These are phyloP conservation scores for Vigna mungo DNA, from an alignment of 306 rosid species.

Conservation along the genomic window DNA sequence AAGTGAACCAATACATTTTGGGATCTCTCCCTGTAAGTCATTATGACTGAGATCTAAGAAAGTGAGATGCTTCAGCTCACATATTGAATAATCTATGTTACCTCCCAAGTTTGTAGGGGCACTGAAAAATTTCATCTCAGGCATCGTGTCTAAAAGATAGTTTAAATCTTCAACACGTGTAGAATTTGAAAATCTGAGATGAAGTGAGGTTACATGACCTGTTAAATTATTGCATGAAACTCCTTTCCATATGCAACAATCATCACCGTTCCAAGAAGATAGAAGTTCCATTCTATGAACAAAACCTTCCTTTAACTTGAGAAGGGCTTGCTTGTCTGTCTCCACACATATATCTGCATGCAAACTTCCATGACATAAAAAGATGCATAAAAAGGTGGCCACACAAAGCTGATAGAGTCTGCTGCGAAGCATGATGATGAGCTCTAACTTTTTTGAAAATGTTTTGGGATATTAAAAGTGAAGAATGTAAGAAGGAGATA, in stretches of 20 bases:
- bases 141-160: too few relatives aligned
- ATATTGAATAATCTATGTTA: conserved; percentile 2
- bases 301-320: conserved; percentile 1
- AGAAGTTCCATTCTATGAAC: neutral
- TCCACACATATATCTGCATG: neutral
- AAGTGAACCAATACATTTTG: conserved; percentile 48
- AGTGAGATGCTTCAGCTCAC: conserved; percentile 39
- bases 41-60: neutral
- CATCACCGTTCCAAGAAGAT: conserved; percentile 20
- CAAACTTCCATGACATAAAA: neutral
- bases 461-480: neutral
- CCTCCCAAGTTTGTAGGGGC: neutral
- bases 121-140: too few relatives aligned
- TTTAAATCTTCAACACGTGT: neutral
- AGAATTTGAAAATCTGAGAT: neutral
- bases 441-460: neutral
- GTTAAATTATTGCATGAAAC: conserved; percentile 40
- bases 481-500: neutral
- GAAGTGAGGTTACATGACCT: conserved; percentile 18
- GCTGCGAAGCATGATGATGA: neutral
- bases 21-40: conserved; percentile 2
- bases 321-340: neutral
- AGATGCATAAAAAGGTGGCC: neutral
- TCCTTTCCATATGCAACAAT: conserved; percentile 43
- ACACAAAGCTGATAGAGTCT: neutral